Evolutionary conservation across 2,329 filamentous ascomycete species (phyloP).

Genomic region (Lojkania enalia): DNA sequence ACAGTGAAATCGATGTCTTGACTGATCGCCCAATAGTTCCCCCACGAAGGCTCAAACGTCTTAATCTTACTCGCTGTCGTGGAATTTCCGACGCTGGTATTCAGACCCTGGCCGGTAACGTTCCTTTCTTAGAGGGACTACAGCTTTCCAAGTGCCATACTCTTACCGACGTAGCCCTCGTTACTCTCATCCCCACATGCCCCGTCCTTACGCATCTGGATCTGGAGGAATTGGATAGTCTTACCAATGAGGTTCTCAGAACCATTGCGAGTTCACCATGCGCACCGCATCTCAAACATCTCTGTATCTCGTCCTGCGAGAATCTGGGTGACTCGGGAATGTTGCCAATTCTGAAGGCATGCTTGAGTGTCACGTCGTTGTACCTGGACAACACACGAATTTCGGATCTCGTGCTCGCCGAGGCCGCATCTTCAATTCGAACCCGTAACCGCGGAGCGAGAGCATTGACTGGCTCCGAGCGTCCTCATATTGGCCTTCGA

Average conservation of each 20-base stretch:
- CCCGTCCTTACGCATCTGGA: slow-evolving; percentile 84
- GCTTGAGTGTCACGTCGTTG: slow-evolving; percentile 68
- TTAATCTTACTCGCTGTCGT: slow-evolving; percentile 81
- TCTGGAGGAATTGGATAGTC: slow-evolving; percentile 77
- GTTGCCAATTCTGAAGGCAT: slow-evolving; percentile 78
- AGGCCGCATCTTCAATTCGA: slow-evolving; percentile 80
- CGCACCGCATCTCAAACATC: slow-evolving; percentile 70
- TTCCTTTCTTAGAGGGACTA: slow-evolving; percentile 79
- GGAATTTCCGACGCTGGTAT: slow-evolving; percentile 74
- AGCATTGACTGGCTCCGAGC: slow-evolving; percentile 30
- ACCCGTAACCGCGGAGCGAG: slow-evolving; percentile 59
- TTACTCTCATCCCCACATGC: slow-evolving; percentile 72
- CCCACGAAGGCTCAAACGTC: slow-evolving; percentile 75
- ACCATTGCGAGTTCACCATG: slow-evolving; percentile 78
- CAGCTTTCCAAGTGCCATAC: slow-evolving; percentile 78
- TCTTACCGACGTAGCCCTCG: slow-evolving; percentile 73
- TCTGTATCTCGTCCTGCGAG: slow-evolving; percentile 91
- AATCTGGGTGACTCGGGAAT: slow-evolving; percentile 80
- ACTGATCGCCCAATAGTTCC: slow-evolving; percentile 76
- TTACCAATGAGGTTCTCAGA: slow-evolving; percentile 76
- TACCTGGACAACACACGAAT: slow-evolving; percentile 94
- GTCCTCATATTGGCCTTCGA: slow-evolving; percentile 62
- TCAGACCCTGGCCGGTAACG: slow-evolving; percentile 70
- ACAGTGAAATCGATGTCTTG: slow-evolving; percentile 79
- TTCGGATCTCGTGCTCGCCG: slow-evolving; percentile 81